Base-by-base conservation (phyloP, 257 asterid species). In the Solanum clarkiae region DNA sequence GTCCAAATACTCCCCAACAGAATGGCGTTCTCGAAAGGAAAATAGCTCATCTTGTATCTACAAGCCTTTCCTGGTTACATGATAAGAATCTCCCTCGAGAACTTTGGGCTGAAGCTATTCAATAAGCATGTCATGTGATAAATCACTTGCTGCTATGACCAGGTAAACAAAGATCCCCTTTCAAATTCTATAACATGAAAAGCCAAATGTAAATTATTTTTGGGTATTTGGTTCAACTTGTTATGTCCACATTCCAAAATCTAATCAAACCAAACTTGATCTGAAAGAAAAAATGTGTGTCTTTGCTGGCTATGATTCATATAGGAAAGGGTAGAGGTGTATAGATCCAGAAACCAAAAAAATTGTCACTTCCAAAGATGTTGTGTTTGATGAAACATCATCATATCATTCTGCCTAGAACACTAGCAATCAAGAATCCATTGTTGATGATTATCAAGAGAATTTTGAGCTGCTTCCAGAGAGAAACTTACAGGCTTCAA, bases 261-360 rank as follows among this genome's bases (percentile, higher is more conserved):
- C 15, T 49, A 49, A 49, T 13, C 5, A 4, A 49, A 49, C 54
- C 54, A 49, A 49, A 51, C 5, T 51, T 51, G 55, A 49, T 49
- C 15, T 13, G 3, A 29, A 29, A 29, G 3, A 0, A 29, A 29
- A 29, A 29, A 29, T 2, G 2, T 26, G 3, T 29, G 32, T 29
- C 32, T 29, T 29, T 29, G 32, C 32, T 29, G 32, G 32, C 2
- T 29, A 29, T 29, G 32, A 29, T 29, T 2, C 2, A 29, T 29
- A 29, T 29, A 29, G 32, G 32, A 29, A 29, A 29, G 32, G 32
- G 2, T 29, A 29, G 32, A 29, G 2, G 32, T 84, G 86, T 56
- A 86, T 87, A 86, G 84, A 87, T 86, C 81, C 54, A 32, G 40
- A 80, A 85, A 81, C 88, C 54, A 81, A 65, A 29, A 86, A 86